Conservation (phyloP, 2,329 filamentous ascomycete species). For the Trichoderma arundinaceum region DNA sequence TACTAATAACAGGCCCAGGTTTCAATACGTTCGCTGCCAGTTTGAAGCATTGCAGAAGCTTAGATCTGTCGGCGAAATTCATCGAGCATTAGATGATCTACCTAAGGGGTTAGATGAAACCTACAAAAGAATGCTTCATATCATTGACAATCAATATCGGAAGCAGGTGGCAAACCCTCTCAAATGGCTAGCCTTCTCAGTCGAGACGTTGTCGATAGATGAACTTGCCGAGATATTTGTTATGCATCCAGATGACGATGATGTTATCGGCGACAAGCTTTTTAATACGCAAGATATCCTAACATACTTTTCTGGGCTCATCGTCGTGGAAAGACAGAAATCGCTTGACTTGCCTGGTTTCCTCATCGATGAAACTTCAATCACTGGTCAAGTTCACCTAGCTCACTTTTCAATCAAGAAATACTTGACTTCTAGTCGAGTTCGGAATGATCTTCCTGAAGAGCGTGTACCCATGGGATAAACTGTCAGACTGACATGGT, state of each 20-base stretch:
- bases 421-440: slow-evolving; percentile 18
- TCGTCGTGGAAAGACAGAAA: not conserved
- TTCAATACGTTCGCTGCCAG: slow-evolving; percentile 22
- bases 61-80: not conserved
- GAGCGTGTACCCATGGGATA: too few relatives aligned
- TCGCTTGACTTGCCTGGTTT: too few relatives aligned
- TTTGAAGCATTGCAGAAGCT: slow-evolving; percentile 5
- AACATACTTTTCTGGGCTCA: slow-evolving; percentile 4
- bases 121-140: slow-evolving; percentile 23
- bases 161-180: slow-evolving; percentile 1
- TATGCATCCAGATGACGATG: not conserved
- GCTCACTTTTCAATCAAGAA: slow-evolving; percentile 30
- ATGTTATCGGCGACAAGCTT: not conserved
- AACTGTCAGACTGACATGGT: too few relatives aligned
- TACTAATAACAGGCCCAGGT: slow-evolving; percentile 2
- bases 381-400: not conserved
- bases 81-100: not conserved
- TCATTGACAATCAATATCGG: slow-evolving; percentile 1
- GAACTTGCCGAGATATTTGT: slow-evolving; percentile 21
- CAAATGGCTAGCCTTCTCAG: slow-evolving; percentile 29
- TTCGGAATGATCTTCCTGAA: not conserved
- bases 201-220: not conserved
- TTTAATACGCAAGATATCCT: slow-evolving; percentile 12
- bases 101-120: slow-evolving; percentile 27
- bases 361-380: too few relatives aligned